Conservation (phyloP, 805 yeast species). For the Millerozyma acaciae region DNA sequence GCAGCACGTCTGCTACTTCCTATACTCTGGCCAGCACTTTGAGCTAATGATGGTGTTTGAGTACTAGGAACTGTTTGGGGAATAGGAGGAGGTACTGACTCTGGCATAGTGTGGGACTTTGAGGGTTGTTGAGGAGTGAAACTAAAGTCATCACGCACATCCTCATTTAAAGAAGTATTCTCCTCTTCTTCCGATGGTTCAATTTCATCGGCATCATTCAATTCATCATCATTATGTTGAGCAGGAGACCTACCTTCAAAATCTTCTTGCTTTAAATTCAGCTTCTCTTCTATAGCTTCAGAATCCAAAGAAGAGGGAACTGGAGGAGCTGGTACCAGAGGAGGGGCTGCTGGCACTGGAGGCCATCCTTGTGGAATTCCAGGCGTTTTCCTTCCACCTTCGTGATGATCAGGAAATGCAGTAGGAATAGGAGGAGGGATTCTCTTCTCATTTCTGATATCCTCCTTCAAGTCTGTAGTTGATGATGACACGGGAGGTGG, state of each 20-base stretch:
- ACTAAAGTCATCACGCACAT: not conserved
- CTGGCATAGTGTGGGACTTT: not conserved
- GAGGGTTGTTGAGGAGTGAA: not conserved
- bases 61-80: not conserved
- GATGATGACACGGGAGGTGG: constrained; percentile 13
- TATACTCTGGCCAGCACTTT: too few species aligned
- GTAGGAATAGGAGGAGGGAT: constrained; percentile 15
- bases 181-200: constrained; percentile 7
- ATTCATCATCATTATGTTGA: constrained; percentile 3
- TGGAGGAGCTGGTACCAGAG: not conserved
- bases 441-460: constrained; percentile 6
- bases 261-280: constrained; percentile 3
- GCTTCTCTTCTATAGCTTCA: not conserved
- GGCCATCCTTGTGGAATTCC: not conserved
- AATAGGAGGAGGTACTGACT: constrained; percentile 4
- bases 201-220: constrained; percentile 16
- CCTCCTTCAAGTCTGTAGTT: constrained; percentile 5
- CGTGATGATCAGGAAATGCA: constrained; percentile 9
- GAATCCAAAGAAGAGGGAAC: too few species aligned
- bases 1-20: too few species aligned
- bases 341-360: not conserved
- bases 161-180: not conserved
- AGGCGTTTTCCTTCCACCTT: not conserved
- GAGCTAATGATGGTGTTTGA: too few species aligned
- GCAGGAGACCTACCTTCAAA: constrained; percentile 10